phyloP scores from a whole-genome alignment of 108 stramenopile genomes.

The Nitzschia sp. region DNA sequence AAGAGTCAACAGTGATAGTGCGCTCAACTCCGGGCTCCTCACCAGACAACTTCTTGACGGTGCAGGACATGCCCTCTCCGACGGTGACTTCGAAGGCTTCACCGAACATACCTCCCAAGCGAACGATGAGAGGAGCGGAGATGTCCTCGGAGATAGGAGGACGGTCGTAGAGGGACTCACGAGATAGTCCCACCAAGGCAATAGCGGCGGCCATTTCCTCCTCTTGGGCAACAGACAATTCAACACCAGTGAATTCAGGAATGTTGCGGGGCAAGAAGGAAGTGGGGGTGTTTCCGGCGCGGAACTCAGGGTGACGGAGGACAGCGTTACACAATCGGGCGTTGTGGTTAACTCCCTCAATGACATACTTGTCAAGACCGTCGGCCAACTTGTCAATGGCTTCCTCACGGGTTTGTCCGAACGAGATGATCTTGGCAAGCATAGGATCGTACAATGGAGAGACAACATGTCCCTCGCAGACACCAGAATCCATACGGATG shows the following conservation, averaged over 20 bases:
- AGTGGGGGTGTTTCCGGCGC: constrained; percentile 85
- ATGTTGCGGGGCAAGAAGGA: constrained; percentile 88
- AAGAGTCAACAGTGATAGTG: constrained; percentile 8
- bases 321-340: constrained; percentile 53
- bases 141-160: constrained; percentile 25
- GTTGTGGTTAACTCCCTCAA: constrained; percentile 93
- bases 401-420: constrained; percentile 45
- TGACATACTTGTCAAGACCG: constrained; percentile 90
- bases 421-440: constrained; percentile 91
- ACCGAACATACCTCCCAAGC: constrained; percentile 69
- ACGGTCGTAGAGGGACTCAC: constrained; percentile 34
- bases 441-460: constrained; percentile 94
- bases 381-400: constrained; percentile 70
- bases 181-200: constrained; percentile 34
- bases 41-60: constrained; percentile 5
- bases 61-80: constrained; percentile 16
- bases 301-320: constrained; percentile 70
- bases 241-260: constrained; percentile 85
- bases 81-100: constrained; percentile 52
- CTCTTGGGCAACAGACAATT: constrained; percentile 49
- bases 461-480: constrained; percentile 77
- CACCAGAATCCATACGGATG: constrained; percentile 72
- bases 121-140: constrained; percentile 50
- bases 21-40: constrained; percentile 24
- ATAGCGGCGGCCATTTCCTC: constrained; percentile 66